Evolutionary conservation across 345 rosid genomes (phyloP).

Genomic region (Brassica nigra): DNA sequence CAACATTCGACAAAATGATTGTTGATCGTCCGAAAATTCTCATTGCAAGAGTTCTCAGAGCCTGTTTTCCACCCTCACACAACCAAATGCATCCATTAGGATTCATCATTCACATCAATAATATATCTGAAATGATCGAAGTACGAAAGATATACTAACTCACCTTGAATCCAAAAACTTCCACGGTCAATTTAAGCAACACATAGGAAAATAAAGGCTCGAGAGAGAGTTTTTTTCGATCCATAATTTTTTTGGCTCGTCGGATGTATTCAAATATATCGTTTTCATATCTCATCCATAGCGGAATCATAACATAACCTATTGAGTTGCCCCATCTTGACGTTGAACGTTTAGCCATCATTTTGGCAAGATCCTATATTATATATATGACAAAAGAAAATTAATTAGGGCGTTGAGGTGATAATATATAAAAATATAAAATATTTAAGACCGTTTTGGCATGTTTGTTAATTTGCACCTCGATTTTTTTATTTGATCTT

Average conservation of each 20-base stretch:
- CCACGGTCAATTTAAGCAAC: conserved; percentile 33
- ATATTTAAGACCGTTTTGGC: conserved; percentile 36
- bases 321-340: conserved; percentile 59
- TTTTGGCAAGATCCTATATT: conserved; percentile 45
- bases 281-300: conserved; percentile 37
- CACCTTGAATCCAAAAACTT: conserved; percentile 44
- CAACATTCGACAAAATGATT: conserved; percentile 50
- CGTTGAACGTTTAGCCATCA: conserved; percentile 49
- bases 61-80: conserved; percentile 27
- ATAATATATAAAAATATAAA: not conserved
- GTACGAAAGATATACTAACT: not conserved
- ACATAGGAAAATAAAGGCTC: conserved; percentile 51
- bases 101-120: not conserved
- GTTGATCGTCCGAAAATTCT: conserved; percentile 48
- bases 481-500: conserved; percentile 53
- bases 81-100: not conserved
- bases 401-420: not conserved
- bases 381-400: not conserved
- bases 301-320: conserved; percentile 50
- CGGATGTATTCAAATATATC: conserved; percentile 52
- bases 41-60: conserved; percentile 46
- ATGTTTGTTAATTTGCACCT: conserved; percentile 51
- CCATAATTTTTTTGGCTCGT: conserved; percentile 46
- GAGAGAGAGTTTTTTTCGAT: conserved; percentile 55
- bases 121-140: not conserved